Conservation (phyloP, 225 moss, liverwort and hornwort species). For the Marchantia paleacea region DNA sequence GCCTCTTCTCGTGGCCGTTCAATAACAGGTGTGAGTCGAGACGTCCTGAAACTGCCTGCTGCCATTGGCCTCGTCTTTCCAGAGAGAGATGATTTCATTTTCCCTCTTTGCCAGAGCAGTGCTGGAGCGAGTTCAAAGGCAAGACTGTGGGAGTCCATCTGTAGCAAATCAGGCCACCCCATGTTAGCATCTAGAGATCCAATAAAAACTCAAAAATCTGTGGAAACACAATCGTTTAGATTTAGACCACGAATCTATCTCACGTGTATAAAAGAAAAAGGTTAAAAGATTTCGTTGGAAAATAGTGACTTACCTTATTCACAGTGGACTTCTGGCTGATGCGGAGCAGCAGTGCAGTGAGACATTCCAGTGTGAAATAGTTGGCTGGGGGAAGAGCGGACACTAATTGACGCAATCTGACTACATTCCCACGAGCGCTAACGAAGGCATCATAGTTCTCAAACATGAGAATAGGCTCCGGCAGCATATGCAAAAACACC, state of each 20-base stretch:
- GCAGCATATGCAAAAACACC: conserved; percentile 58
- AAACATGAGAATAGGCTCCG: conserved; percentile 62
- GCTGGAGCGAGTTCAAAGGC: conserved; percentile 63
- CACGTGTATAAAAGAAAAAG: background rate
- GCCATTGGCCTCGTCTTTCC: conserved; percentile 43
- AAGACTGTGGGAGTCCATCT: conserved; percentile 75
- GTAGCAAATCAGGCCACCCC: background rate
- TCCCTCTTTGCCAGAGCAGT: conserved; percentile 56
- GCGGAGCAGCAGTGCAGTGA: conserved; percentile 56
- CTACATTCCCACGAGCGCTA: conserved; percentile 53
- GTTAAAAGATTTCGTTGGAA: background rate
- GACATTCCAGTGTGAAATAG: conserved; percentile 61
- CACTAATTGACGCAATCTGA: conserved; percentile 45
- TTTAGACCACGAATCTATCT: background rate
- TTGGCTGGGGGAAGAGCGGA: conserved; percentile 52
- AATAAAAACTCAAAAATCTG: background rate
- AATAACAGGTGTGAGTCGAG: conserved; percentile 51
- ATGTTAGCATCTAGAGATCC: background rate
- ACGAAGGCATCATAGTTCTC: conserved; percentile 58
- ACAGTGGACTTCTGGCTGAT: conserved; percentile 68
- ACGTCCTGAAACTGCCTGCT: conserved; percentile 47
- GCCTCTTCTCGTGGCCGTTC: conserved; percentile 49
- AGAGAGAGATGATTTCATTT: conserved; percentile 35
- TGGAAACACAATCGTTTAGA: background rate
- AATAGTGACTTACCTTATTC: conserved; percentile 44